Base-by-base conservation (phyloP, 2,329 filamentous ascomycete species). In the Monilinia aucupariae region DNA sequence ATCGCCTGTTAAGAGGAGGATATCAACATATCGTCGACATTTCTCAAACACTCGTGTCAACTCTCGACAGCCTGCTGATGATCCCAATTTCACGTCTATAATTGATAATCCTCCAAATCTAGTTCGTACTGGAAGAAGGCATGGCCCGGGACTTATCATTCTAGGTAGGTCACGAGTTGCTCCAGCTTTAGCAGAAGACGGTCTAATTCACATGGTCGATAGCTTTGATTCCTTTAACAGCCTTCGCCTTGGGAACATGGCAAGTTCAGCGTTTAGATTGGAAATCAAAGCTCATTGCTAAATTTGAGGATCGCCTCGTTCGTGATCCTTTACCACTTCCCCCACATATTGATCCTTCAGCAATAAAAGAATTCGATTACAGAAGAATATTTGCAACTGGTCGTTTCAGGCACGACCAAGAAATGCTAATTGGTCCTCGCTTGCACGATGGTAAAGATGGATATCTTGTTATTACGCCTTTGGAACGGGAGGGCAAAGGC, bases 351-450 rank as follows among this genome's bases (percentile, higher is more conserved):
- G 92, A 97, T 74, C 88, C 91, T 0, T 78, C 81, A n/a, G 91
- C 88, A 12, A 82, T 97, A 69, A 79, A 85, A 68, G 91, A 96
- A 45, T 99, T 99, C 75, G 93, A 99, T 75, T 97, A 93, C 78
- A 84, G 94, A 65, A 84, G 91, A 62, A 90, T 99, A 56, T 83
- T 85, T 66, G 88, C 91, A 13, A 84, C 80, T 0, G 94, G 94
- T 12, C 79, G 76, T 62, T 86, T 91, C 69, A 80, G 89, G 47
- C 94, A 99, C 76, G 92, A 97, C 74, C 85, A 90, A 74, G 94
- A 99, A 79, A 99, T 99, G 92, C 81, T 99, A 59, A 86, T 99
- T 64, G 94, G 94, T 0, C 94, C 94, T 63, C 85, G 94, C 54
- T 85, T 96, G 79, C 83, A 86, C 66, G 93, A 99, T 66, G 93